These are phyloP conservation scores for Knufia fluminis DNA, from an alignment of 2,329 filamentous ascomycete species.

Conservation along the genomic window DNA sequence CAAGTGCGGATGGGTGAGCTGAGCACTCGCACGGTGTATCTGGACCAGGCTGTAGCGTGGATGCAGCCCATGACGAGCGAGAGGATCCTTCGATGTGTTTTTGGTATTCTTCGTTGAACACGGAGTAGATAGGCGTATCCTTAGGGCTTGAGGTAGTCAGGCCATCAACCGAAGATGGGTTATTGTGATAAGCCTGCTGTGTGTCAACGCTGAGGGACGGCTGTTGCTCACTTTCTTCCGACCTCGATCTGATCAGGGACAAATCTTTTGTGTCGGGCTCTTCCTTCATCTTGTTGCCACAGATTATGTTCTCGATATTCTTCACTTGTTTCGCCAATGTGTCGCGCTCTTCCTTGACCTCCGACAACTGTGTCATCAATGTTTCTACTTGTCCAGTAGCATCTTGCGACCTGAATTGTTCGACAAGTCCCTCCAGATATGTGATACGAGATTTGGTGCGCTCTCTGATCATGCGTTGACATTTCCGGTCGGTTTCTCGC, in stretches of 20 bases:
- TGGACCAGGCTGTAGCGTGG: slow-evolving; percentile 40
- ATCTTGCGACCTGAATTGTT: slow-evolving; percentile 20
- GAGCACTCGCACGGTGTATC: slow-evolving; percentile 9
- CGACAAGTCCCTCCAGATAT: slow-evolving; percentile 22
- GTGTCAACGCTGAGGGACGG: neutral
- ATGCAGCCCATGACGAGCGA: slow-evolving; percentile 57
- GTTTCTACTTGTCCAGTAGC: slow-evolving; percentile 18
- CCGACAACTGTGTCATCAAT: slow-evolving; percentile 19
- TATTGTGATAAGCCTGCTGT: neutral
- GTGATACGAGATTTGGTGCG: slow-evolving; percentile 22
- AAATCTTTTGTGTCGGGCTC: neutral
- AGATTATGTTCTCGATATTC: slow-evolving; percentile 17
- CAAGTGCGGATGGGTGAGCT: neutral
- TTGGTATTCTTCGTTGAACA: slow-evolving; percentile 1
- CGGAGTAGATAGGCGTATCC: neutral
- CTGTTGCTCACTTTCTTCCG: neutral
- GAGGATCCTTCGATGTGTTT: slow-evolving; percentile 25
- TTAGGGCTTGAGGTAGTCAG: neutral
- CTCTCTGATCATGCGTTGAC: slow-evolving; percentile 22
- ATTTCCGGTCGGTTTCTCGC: slow-evolving; percentile 22
- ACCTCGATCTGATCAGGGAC: neutral
- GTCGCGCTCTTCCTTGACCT: slow-evolving; percentile 20
- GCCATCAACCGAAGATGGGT: neutral
- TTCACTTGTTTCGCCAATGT: slow-evolving; percentile 19
- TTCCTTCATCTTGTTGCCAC: slow-evolving; percentile 2